Conservation (phyloP, 192 early-diverging fungal species). For the Rhizophagus sp. region DNA sequence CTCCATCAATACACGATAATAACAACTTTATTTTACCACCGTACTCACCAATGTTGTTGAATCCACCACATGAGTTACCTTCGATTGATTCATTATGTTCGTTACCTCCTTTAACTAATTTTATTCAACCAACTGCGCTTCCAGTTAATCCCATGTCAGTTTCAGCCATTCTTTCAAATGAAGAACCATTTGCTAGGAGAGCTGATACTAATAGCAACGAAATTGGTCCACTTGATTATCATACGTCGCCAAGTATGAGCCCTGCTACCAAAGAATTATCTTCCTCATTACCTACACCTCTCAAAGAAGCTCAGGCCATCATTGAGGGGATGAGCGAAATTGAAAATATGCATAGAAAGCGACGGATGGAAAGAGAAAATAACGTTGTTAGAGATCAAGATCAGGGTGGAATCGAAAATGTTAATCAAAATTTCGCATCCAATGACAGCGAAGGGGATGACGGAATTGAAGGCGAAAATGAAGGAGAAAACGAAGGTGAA, state of each 20-base stretch:
- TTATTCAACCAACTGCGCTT: not conserved
- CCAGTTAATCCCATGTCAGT: conserved; percentile 8
- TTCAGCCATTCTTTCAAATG: conserved; percentile 12
- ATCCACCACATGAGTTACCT: conserved; percentile 17
- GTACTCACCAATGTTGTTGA: not conserved
- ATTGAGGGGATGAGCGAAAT: not conserved
- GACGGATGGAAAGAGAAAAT: not conserved
- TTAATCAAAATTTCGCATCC: not conserved
- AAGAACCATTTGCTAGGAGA: conserved; percentile 9
- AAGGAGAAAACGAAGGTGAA: conserved; percentile 25
- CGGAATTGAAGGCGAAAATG: not conserved
- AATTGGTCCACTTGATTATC: not conserved
- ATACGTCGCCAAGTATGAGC: not conserved
- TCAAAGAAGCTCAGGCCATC: not conserved
- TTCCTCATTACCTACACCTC: not conserved
- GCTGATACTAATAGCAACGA: conserved; percentile 18
- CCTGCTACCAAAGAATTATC: not conserved
- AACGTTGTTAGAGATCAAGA: not conserved
- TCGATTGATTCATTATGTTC: conserved; percentile 16
- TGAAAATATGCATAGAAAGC: not conserved
- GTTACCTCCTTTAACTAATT: not conserved
- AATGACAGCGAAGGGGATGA: not conserved
- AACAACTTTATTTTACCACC: not conserved
- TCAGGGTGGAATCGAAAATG: not conserved
- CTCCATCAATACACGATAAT: not conserved